Evolutionary conservation across 768 basidiomycete genomes (phyloP).

Genomic region (Collybiopsis confluens): DNA sequence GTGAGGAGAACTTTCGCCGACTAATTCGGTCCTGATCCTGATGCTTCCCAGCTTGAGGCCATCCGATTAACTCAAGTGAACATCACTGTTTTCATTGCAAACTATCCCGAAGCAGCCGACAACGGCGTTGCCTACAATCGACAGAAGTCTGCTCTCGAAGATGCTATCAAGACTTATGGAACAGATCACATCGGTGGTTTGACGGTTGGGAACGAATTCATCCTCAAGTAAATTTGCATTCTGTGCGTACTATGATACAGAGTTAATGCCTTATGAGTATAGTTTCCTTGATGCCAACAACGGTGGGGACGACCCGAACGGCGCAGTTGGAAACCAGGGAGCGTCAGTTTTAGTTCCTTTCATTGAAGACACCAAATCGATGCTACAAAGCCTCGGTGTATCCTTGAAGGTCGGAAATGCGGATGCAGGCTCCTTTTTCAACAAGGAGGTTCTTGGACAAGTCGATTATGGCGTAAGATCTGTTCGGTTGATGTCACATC

Average conservation of each 20-base stretch:
- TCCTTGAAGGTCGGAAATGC: conserved; percentile 69
- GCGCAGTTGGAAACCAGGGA: conserved; percentile 52
- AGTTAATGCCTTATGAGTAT: conserved; percentile 2
- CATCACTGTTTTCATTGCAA: conserved; percentile 78
- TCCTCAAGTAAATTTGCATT: conserved; percentile 51
- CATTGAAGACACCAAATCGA: conserved; percentile 61
- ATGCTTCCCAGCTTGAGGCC: conserved; percentile 63
- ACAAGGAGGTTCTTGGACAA: conserved; percentile 53
- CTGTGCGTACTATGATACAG: too few relatives aligned
- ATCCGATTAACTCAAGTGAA: conserved; percentile 87
- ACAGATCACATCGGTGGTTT: conserved; percentile 71
- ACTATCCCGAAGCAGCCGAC: conserved; percentile 56
- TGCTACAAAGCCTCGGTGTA: conserved; percentile 55
- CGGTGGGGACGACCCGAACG: conserved; percentile 50
- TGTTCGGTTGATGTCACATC: conserved; percentile 2
- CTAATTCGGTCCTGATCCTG: not conserved
- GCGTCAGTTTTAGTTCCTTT: conserved; percentile 58
- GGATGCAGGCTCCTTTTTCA: conserved; percentile 87
- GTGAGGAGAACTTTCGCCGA: conserved; percentile 31
- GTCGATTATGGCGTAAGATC: conserved; percentile 67
- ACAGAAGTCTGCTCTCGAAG: conserved; percentile 62
- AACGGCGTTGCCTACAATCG: conserved; percentile 63
- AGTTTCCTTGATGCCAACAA: conserved; percentile 54
- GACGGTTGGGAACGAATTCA: conserved; percentile 91
- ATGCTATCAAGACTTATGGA: conserved; percentile 75